Conservation (phyloP, 352 stramenopile species). For the Phytophthora pluvialis region DNA sequence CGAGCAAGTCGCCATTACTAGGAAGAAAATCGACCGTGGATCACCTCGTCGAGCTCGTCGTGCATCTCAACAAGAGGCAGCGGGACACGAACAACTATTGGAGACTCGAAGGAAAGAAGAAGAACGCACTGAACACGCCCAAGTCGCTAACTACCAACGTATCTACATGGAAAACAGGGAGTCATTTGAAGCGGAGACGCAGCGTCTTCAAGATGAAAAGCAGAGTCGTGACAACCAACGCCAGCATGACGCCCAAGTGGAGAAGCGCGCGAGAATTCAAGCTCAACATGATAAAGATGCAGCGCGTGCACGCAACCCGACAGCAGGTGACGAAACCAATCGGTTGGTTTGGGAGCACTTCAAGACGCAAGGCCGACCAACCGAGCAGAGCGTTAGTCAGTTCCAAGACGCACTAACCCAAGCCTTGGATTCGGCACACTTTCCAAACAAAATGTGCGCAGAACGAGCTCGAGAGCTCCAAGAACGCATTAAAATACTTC, state of each 20-base stretch:
- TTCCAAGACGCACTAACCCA: constrained; percentile 26
- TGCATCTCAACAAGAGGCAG: constrained; percentile 10
- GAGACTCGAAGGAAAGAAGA: constrained; percentile 24
- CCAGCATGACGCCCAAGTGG: constrained; percentile 14
- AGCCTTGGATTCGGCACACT: constrained; percentile 17
- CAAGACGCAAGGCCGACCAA: constrained; percentile 17
- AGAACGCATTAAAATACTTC: constrained; percentile 33
- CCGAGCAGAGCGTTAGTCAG: constrained; percentile 9
- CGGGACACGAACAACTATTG: not conserved
- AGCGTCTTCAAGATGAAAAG: constrained; percentile 21
- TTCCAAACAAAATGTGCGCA: constrained; percentile 25
- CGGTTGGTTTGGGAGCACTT: constrained; percentile 34
- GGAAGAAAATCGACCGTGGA: constrained; percentile 33
- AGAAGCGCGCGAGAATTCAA: constrained; percentile 22
- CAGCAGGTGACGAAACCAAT: constrained; percentile 1
- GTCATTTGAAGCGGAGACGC: constrained; percentile 19
- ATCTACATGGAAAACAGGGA: constrained; percentile 31
- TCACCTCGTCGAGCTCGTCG: constrained; percentile 16
- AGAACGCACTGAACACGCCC: constrained; percentile 9
- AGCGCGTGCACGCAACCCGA: not conserved
- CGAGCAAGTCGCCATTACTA: constrained; percentile 19
- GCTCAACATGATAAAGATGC: constrained; percentile 22
- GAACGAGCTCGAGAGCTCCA: constrained; percentile 35
- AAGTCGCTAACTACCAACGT: constrained; percentile 29
- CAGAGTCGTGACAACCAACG: constrained; percentile 21